Conservation (phyloP, 768 basidiomycete genomes). For the Boletus bicolor region DNA sequence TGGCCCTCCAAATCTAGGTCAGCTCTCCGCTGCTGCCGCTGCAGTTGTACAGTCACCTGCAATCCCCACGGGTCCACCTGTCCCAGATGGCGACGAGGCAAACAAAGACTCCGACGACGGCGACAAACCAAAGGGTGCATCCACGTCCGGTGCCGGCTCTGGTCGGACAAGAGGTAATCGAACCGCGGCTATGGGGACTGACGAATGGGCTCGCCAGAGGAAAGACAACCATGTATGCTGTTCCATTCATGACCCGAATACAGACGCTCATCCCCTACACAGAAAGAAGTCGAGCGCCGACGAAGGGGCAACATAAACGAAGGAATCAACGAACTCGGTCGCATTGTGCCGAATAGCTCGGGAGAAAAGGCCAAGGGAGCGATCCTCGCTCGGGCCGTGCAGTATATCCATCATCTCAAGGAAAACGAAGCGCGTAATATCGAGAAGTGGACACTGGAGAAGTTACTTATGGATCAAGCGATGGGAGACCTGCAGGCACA, state of each 20-base stretch:
- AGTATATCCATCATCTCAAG: conserved; percentile 89
- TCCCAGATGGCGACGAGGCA: conserved; percentile 18
- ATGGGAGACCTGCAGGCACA: conserved; percentile 85
- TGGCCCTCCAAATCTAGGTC: conserved; percentile 62
- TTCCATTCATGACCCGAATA: neutral
- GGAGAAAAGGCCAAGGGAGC: conserved; percentile 90
- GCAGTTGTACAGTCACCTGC: conserved; percentile 45
- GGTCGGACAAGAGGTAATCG: conserved; percentile 51
- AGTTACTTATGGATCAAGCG: conserved; percentile 87
- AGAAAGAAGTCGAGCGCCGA: conserved; percentile 98
- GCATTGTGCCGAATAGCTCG: conserved; percentile 83
- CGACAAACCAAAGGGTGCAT: conserved; percentile 24
- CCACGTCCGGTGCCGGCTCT: conserved; percentile 30
- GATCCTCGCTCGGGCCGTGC: conserved; percentile 82
- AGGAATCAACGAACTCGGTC: conserved; percentile 88
- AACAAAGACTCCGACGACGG: conserved; percentile 29
- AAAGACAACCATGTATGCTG: conserved; percentile 76
- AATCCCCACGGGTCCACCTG: conserved; percentile 15
- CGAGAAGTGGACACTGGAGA: conserved; percentile 92
- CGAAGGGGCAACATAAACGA: conserved; percentile 95
- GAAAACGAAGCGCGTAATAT: conserved; percentile 89
- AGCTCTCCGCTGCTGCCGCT: conserved; percentile 44
- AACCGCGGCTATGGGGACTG: conserved; percentile 62
- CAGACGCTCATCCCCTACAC: conserved; percentile 9
- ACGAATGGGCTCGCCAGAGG: conserved; percentile 76